A percentile compares a stretch with the other conserved stretches of the same genome.
These are phyloP conservation scores for Middelhovenomyces tepae DNA, from an alignment of 805 yeast species.

Conservation along the genomic window DNA sequence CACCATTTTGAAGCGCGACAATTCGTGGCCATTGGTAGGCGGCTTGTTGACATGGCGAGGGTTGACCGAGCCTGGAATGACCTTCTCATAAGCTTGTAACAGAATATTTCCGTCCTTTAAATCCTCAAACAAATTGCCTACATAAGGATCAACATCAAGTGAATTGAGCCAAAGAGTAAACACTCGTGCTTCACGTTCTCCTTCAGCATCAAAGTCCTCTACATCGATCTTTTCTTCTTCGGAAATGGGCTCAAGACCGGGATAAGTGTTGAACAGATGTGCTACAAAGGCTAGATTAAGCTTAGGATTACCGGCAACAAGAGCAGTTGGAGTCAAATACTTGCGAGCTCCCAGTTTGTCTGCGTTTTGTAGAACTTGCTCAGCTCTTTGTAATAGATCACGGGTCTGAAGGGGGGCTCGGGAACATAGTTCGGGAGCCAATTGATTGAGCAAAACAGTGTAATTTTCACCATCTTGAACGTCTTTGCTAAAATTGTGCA, in stretches of 20 bases:
- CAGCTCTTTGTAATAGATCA: conserved; percentile 76
- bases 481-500: conserved; percentile 76
- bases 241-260: conserved; percentile 92
- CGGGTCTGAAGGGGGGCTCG: conserved; percentile 69
- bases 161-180: conserved; percentile 97
- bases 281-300: conserved; percentile 96
- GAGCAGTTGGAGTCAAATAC: conserved; percentile 85
- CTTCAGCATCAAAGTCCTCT: conserved; percentile 98
- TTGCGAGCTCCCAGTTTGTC: conserved; percentile 89
- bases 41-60: conserved; percentile 72
- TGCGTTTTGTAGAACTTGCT: conserved; percentile 74
- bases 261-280: conserved; percentile 90
- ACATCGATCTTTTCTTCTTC: conserved; percentile 87
- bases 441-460: conserved; percentile 79
- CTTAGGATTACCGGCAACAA: conserved; percentile 94
- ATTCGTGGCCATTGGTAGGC: conserved; percentile 64
- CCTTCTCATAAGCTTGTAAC: conserved; percentile 91
- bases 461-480: conserved; percentile 94
- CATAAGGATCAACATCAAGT: conserved; percentile 91
- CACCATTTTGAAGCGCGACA: conserved; percentile 86
- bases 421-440: conserved; percentile 77
- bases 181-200: conserved; percentile 98
- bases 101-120: conserved; percentile 85
- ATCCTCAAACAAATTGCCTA: conserved; percentile 85
- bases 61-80: conserved; percentile 85